Base-by-base conservation (phyloP, 2,329 filamentous ascomycete species). In the Stagonosporopsis chrysanthemi region DNA sequence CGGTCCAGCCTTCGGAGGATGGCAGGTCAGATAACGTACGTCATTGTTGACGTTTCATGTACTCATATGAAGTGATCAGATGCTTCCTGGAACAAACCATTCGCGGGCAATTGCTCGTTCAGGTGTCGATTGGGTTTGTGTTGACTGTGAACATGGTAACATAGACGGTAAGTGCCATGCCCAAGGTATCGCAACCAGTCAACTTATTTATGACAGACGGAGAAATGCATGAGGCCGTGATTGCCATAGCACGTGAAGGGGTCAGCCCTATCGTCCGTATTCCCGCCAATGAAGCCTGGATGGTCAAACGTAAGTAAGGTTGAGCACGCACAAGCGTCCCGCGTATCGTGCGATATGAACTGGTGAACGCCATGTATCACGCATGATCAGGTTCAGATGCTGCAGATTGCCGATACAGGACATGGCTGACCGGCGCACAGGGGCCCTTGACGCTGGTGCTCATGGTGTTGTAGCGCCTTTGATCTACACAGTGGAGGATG, bases 391-490 rank as follows among this genome's bases (percentile, higher is more conserved):
- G 17, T 8, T 8, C 11, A 12, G 8, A 22, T 17, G 11, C 17
- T 41, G 24, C 11, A 17, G 12, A 29, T 28, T 4, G 11, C 9
- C 3, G 6, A 12, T 8, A 12, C 38, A 40, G 4, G 15, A 2
- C 5, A 19, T 17, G 6, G 24, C 40, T 43, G 11, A 43, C 9
- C 23, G 14, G 14, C 11, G 12, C 22, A 7, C 50, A 81, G 78
- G 80, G 47, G 85, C 85, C 11, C 78, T 88, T 35, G 85, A 87
- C 63, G 75, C 83, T 41, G 85, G 85, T 35, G 84, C 85, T 7
- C 84, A 87, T 67, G 85, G 84, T 29, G 80, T 87, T 33, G 75
- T 86, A 26, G 83, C 84, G 4, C 84, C 83, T 4, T 70, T 84
- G 5, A 76, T 85, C 31, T 79, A 83, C 60, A 83, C 79, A 0